phyloP scores from a whole-genome alignment of 129 eudicot genomes.

The Oenanthe sinensis region DNA sequence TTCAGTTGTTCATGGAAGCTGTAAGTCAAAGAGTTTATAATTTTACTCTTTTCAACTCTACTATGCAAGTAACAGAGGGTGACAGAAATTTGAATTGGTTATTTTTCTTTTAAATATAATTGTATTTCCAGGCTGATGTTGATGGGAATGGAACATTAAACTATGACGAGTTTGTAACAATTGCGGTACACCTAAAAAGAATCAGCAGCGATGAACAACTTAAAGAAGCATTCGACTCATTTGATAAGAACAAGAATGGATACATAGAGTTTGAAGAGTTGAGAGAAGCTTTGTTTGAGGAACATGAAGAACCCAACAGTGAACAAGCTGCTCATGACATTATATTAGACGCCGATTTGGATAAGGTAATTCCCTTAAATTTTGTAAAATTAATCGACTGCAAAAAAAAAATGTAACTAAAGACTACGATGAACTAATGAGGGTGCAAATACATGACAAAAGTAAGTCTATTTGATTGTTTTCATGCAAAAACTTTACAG shows the following conservation, averaged over 20 bases:
- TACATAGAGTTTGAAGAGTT: slow-evolving; percentile 86
- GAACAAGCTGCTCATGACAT: slow-evolving; percentile 70
- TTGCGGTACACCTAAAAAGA: slow-evolving; percentile 72
- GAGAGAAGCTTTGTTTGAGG: slow-evolving; percentile 58
- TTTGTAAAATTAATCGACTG: neutral
- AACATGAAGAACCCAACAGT: slow-evolving; percentile 40
- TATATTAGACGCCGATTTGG: slow-evolving; percentile 70
- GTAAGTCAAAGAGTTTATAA: slow-evolving; percentile 33
- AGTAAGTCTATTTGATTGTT: neutral
- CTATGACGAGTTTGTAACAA: slow-evolving; percentile 76
- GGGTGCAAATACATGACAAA: neutral
- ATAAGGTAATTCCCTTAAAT: slow-evolving; percentile 48
- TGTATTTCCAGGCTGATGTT: slow-evolving; percentile 50
- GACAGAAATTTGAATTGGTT: neutral
- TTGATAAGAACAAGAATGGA: slow-evolving; percentile 67
- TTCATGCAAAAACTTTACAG: slow-evolving; percentile 23
- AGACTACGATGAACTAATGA: neutral
- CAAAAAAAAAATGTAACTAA: neutral
- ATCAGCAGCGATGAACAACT: slow-evolving; percentile 69
- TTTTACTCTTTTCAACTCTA: neutral
- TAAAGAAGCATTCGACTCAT: slow-evolving; percentile 52
- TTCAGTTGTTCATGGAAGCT: slow-evolving; percentile 69
- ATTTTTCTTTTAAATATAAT: neutral
- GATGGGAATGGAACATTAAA: slow-evolving; percentile 80
- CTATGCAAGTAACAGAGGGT: neutral